Evolutionary conservation across 2,329 filamentous ascomycete species (phyloP), one percentile per base, ranked within the genome.

Genomic region (Alternaria arbusti): DNA sequence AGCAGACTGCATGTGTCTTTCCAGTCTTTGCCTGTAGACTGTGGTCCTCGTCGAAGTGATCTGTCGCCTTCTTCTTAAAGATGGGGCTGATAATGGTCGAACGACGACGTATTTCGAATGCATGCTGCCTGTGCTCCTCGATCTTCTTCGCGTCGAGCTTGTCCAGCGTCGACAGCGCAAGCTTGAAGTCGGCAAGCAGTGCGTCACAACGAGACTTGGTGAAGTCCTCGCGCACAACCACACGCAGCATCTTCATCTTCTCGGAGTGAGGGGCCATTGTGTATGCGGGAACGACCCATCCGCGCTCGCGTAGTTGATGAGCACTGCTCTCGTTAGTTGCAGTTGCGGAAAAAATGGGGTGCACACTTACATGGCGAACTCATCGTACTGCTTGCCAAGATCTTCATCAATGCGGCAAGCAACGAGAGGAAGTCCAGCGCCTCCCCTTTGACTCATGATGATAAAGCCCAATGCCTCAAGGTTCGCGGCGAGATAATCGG

Each of bases 211-310:
- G 87, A 70, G 86, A 89, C 79, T 91, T 90, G 50, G 89, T 92
- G 72, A 98, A 97, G 82, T 97, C 95, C 81, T 97, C 95, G 54
- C 95, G 89, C 5, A 97, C 92, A 1, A 98, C 95, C 5, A 97
- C 89, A 40, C 95, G 90, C 84, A 97, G 89, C 87, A 98, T 90
- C 86, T 97, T 96, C 75, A 97, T 86, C 68, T 89, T 84, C 59
- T 92, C 85, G 17, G 92, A 94, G 78, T 97, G 86, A 17, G 94
- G 94, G 1, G 95, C 95, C 95, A 97, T 97, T 43, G 94, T 98
- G 82, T 98, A 98, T 0, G 95, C 95, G 0, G 95, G 95, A 0
- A 97, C 92, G 28, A 97, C 91, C 95, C 95, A 98, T 46, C 93
- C 92, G 32, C 94, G 88, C 68, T 92, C 89, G 55, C 95, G 91